Conservation (phyloP, 2,329 filamentous ascomycete species). For the Mollisiaceae sp. region DNA sequence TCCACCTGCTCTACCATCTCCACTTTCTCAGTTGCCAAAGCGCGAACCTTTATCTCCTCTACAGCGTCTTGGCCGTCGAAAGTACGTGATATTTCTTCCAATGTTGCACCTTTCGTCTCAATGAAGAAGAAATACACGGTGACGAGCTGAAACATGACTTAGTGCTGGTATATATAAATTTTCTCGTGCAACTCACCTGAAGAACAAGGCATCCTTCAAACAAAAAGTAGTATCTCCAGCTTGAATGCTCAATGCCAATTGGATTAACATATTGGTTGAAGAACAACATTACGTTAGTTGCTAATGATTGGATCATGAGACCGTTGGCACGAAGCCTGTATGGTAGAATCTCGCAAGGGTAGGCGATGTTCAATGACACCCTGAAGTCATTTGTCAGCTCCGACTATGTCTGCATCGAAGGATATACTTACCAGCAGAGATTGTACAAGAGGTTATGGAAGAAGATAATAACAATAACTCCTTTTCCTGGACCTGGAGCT, state of each 20-base stretch:
- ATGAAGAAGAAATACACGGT: conserved; percentile 37
- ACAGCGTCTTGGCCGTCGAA: conserved; percentile 17
- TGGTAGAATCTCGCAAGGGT: conserved; percentile 26
- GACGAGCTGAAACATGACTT: conserved; percentile 11
- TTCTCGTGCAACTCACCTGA: conserved; percentile 30
- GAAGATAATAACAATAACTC: conserved; percentile 55
- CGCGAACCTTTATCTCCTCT: background rate
- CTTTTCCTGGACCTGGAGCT: conserved; percentile 27
- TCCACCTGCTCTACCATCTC: background rate
- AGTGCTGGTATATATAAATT: background rate
- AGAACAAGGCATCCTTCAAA: conserved; percentile 21
- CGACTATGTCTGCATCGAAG: background rate
- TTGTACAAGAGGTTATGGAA: conserved; percentile 46
- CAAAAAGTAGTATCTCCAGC: conserved; percentile 48
- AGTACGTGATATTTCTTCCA: conserved; percentile 46
- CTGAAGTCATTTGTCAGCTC: background rate
- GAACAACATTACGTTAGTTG: conserved; percentile 3
- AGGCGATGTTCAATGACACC: background rate
- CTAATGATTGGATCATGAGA: conserved; percentile 42
- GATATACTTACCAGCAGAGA: conserved; percentile 30
- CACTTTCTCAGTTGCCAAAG: background rate
- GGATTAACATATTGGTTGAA: conserved; percentile 47
- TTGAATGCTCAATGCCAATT: conserved; percentile 44
- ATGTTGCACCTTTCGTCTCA: conserved; percentile 43
- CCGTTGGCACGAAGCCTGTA: conserved; percentile 42